Evolutionary conservation across 768 basidiomycete genomes (phyloP).

Genomic region (Termitomyces sp.): DNA sequence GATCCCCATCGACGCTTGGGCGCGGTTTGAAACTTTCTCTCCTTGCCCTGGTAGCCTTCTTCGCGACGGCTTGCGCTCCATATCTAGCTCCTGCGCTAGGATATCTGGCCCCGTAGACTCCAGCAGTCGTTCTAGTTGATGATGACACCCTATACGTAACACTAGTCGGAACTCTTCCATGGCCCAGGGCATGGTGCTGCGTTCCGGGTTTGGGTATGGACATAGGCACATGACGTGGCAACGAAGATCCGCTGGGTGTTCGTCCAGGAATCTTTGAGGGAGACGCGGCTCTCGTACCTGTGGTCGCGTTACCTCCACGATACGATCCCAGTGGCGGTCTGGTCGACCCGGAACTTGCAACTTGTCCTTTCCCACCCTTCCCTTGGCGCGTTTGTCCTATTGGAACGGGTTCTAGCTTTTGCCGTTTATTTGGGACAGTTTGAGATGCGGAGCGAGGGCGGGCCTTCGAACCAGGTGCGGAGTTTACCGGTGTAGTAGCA

Average conservation of each 20-base stretch:
- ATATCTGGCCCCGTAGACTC: constrained; percentile 24
- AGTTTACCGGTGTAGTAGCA: constrained; percentile 50
- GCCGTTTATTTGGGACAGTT: constrained; percentile 61
- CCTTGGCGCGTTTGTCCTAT: constrained; percentile 15
- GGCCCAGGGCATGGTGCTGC: constrained; percentile 51
- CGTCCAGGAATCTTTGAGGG: constrained; percentile 46
- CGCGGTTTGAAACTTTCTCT: constrained; percentile 84
- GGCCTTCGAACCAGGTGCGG: constrained; percentile 31
- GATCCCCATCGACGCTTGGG: constrained; percentile 58
- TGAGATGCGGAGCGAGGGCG: constrained; percentile 55
- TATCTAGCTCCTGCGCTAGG: constrained; percentile 10
- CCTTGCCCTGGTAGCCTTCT: constrained; percentile 48
- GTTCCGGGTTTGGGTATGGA: constrained; percentile 46
- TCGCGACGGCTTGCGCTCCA: constrained; percentile 26
- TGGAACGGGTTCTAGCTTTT: constrained; percentile 39
- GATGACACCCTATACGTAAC: constrained; percentile 17
- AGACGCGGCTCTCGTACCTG: constrained; percentile 31
- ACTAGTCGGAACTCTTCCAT: constrained; percentile 42
- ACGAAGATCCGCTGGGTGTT: constrained; percentile 26
- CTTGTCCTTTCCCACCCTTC: constrained; percentile 16
- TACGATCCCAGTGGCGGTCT: constrained; percentile 38
- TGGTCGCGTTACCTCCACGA: constrained; percentile 30
- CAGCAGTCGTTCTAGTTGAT: constrained; percentile 15
- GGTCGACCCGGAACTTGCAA: constrained; percentile 14
- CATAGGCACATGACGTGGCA: constrained; percentile 36